Evolutionary conservation across 2,329 filamentous ascomycete species (phyloP).

Genomic region (Monosporascus sp.): DNA sequence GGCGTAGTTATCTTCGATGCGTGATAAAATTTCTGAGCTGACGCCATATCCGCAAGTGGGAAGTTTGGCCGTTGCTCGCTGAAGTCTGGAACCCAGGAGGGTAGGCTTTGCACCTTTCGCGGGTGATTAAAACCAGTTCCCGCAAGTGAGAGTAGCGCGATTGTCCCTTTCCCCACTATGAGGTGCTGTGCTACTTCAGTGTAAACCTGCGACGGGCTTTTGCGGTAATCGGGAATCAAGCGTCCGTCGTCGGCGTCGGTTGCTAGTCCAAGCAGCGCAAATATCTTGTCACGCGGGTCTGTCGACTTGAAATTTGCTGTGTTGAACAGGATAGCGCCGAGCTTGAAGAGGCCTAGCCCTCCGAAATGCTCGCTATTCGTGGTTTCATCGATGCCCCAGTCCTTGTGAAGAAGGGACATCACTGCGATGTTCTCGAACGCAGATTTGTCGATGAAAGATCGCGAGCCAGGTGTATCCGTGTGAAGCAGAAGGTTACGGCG

Average conservation of each 20-base stretch:
- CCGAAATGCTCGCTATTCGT: not conserved
- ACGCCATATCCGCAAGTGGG: not conserved
- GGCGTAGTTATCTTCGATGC: too few relatives aligned
- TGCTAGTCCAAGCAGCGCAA: conserved; percentile 5
- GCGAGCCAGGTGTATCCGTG: not conserved
- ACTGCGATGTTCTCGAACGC: conserved; percentile 5
- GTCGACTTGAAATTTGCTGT: conserved; percentile 4
- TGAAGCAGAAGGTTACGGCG: conserved; percentile 2
- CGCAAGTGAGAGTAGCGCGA: conserved; percentile 4
- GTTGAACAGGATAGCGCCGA: conserved; percentile 5
- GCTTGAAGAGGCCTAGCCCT: not conserved
- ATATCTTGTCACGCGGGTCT: conserved; percentile 9
- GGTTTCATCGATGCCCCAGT: not conserved
- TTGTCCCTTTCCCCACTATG: not conserved
- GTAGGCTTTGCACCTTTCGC: not conserved
- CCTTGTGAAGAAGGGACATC: conserved; percentile 2
- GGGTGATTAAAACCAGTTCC: conserved; percentile 4
- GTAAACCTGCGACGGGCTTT: conserved; percentile 6
- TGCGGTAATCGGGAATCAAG: conserved; percentile 5
- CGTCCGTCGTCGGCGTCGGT: not conserved
- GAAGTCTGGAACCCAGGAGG: conserved; percentile 7
- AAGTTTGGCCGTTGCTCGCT: conserved; percentile 4
- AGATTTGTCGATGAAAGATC: conserved; percentile 1
- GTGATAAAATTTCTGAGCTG: too few relatives aligned
- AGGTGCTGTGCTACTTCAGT: not conserved